Conservation (phyloP, 345 rosid genomes). For the Durio zibethinus region DNA sequence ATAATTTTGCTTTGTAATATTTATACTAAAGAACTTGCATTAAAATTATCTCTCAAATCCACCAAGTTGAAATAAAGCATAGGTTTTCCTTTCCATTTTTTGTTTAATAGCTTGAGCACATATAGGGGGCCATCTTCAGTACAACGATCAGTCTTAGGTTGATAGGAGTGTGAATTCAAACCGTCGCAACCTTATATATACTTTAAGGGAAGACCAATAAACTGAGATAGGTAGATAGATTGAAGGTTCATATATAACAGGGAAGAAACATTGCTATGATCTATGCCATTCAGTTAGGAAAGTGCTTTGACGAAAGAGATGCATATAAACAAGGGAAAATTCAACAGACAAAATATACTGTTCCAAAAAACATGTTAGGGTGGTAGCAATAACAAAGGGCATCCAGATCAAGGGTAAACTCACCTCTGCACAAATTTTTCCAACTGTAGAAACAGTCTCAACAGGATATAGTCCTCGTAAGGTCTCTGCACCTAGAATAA, state of each 20-base stretch:
- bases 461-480: constrained; percentile 91
- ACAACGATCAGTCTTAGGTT: not conserved
- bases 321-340: not conserved
- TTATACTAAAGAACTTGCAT: not conserved
- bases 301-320: not conserved
- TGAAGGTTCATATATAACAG: not conserved
- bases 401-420: not conserved
- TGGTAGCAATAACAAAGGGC: not conserved
- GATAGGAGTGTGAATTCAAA: not conserved
- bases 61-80: not conserved
- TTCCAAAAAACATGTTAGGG: not conserved
- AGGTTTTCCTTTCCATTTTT: not conserved
- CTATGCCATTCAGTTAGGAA: not conserved
- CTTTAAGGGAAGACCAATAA: not conserved
- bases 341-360: not conserved
- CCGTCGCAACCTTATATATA: not conserved
- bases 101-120: not conserved
- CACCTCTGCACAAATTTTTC: constrained; percentile 93
- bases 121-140: not conserved
- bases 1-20: not conserved
- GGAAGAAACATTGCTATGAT: not conserved
- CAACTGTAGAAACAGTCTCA: constrained; percentile 74
- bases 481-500: constrained; percentile 97
- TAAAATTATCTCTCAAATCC: not conserved
- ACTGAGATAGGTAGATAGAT: not conserved